Conservation (phyloP, 768 basidiomycete genomes). For the Lactifluus volemus region DNA sequence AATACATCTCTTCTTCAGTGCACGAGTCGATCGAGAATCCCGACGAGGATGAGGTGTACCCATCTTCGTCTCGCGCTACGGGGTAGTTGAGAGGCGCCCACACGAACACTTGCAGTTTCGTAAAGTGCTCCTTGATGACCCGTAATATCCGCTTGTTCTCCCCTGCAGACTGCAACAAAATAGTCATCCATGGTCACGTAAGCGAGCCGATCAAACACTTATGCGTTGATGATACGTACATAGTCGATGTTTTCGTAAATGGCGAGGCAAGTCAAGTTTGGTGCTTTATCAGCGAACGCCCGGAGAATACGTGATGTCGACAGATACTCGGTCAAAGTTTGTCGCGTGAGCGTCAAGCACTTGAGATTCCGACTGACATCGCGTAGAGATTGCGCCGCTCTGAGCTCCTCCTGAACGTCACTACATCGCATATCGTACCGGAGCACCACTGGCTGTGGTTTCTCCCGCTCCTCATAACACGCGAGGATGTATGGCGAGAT, state of each 20-base stretch:
- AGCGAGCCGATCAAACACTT: background rate
- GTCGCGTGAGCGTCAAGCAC: slow-evolving; percentile 10
- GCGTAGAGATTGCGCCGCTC: background rate
- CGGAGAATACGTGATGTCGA: slow-evolving; percentile 9
- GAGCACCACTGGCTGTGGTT: slow-evolving; percentile 5
- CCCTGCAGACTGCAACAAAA: slow-evolving; percentile 14
- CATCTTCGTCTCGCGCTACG: slow-evolving; percentile 2
- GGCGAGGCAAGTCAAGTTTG: slow-evolving; percentile 9
- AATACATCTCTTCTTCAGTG: slow-evolving; percentile 7
- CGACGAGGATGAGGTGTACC: background rate
- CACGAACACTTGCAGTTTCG: slow-evolving; percentile 14
- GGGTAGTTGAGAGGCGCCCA: slow-evolving; percentile 15
- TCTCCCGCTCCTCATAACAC: background rate
- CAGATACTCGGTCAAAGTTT: background rate
- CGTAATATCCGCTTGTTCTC: slow-evolving; percentile 17
- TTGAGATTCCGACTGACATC: slow-evolving; percentile 1
- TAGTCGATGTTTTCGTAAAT: slow-evolving; percentile 16
- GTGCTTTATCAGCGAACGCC: slow-evolving; percentile 8
- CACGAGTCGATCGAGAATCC: slow-evolving; percentile 16
- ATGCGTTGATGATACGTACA: background rate
- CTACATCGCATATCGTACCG: slow-evolving; percentile 10
- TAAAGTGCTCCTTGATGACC: slow-evolving; percentile 7
- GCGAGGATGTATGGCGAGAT: slow-evolving; percentile 11
- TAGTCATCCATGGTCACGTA: background rate
- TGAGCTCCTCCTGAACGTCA: background rate